Conservation (phyloP, 805 yeast species). For the Pichia cabralensis region DNA sequence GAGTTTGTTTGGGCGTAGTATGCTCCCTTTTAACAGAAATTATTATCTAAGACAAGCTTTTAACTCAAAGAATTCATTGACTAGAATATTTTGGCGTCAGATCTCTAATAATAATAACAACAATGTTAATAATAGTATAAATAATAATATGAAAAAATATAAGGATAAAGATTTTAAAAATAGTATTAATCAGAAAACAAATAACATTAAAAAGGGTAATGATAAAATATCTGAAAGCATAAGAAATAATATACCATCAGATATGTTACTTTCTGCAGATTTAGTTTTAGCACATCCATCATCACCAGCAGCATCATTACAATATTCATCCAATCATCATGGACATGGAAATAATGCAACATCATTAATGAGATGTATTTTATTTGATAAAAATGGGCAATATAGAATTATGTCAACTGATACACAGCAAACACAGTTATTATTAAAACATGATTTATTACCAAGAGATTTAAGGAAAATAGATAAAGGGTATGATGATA, state of each 20-base stretch:
- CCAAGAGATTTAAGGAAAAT: slow-evolving; percentile 48
- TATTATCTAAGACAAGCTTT: no score
- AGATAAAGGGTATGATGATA: slow-evolving; percentile 36
- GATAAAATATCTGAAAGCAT: not conserved
- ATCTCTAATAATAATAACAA: not conserved
- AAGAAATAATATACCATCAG: slow-evolving; percentile 1
- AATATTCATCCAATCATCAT: slow-evolving; percentile 3
- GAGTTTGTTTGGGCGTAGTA: no score
- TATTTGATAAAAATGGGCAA: slow-evolving; percentile 37
- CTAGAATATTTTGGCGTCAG: no score
- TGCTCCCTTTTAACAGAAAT: no score
- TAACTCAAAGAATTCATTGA: no score
- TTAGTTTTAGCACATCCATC: slow-evolving; percentile 6
- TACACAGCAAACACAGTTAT: slow-evolving; percentile 31
- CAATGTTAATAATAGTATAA: not conserved
- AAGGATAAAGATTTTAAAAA: not conserved
- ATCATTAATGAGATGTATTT: slow-evolving; percentile 32
- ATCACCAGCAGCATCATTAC: slow-evolving; percentile 6
- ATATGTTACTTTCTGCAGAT: slow-evolving; percentile 2
- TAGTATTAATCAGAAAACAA: not conserved
- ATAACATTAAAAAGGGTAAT: not conserved
- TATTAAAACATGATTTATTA: slow-evolving; percentile 35
- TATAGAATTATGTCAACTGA: slow-evolving; percentile 37
- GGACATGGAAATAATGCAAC: no score
- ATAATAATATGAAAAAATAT: not conserved